Evolutionary conservation across 2,329 filamentous ascomycete genomes (phyloP).

Genomic region (Neonectria sp.): DNA sequence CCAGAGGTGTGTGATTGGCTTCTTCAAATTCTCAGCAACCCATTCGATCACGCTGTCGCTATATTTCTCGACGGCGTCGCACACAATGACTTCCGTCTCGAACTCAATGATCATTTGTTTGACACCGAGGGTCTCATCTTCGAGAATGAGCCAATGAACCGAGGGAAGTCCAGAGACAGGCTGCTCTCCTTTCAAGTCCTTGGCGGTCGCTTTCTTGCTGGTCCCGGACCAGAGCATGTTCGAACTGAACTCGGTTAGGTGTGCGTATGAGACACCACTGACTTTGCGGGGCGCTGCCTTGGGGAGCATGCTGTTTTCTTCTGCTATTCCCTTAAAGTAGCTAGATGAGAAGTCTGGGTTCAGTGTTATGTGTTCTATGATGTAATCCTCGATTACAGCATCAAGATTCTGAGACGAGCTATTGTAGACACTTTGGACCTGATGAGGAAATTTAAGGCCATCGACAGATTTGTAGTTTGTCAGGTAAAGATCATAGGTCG

Average conservation of each 20-base stretch:
- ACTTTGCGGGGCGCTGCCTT: conserved; percentile 4
- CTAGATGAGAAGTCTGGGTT: background rate
- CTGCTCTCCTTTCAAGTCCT: conserved; percentile 11
- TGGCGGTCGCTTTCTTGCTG: conserved; percentile 11
- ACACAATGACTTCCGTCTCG: conserved; percentile 32
- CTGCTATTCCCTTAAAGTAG: conserved; percentile 6
- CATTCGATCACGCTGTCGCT: conserved; percentile 26
- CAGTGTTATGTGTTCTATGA: conserved; percentile 18
- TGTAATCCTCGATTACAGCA: conserved; percentile 31
- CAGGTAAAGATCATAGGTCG: conserved; percentile 27
- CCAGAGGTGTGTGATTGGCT: conserved; percentile 27
- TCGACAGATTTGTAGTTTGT: conserved; percentile 23
- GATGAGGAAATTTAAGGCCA: conserved; percentile 27
- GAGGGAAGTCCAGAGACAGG: conserved; percentile 6
- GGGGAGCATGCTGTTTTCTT: conserved; percentile 13
- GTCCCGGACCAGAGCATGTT: conserved; percentile 32
- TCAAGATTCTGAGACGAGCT: conserved; percentile 10
- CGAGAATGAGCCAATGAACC: conserved; percentile 32
- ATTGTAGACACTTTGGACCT: conserved; percentile 32
- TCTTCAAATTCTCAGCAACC: conserved; percentile 24
- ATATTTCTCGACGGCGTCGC: conserved; percentile 29
- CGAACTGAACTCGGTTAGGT: conserved; percentile 32
- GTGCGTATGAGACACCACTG: conserved; percentile 9
- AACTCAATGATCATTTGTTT: conserved; percentile 39
- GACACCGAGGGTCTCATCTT: conserved; percentile 18